A percentile compares a stretch with the other conserved stretches of the same genome.
Conservation (phyloP, 352 stramenopile genomes). For the Peronospora farinosa region DNA sequence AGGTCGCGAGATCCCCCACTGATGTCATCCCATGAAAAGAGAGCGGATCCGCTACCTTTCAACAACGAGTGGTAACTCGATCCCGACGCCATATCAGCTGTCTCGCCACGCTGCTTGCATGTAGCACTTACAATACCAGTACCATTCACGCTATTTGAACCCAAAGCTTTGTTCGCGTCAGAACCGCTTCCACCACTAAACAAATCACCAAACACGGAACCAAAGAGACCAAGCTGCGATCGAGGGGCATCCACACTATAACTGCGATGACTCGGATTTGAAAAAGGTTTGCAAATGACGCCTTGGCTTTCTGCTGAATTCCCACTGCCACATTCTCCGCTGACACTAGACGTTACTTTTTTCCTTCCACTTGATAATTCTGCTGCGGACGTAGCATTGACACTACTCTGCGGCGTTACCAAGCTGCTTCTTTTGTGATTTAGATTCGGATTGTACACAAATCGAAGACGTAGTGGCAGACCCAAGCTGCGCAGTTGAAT, state of each 20-base stretch:
- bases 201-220: conserved; percentile 59
- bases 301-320: conserved; percentile 6
- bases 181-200: conserved; percentile 37
- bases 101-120: conserved; percentile 45
- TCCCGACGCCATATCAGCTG: conserved; percentile 33
- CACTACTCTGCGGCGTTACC: conserved; percentile 6
- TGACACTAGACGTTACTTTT: conserved; percentile 5
- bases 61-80: conserved; percentile 35
- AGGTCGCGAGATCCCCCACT: conserved; percentile 51
- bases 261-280: conserved; percentile 26
- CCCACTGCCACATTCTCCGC: conserved; percentile 17
- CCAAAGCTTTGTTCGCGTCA: not conserved
- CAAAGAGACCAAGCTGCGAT: conserved; percentile 45
- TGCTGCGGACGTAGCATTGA: conserved; percentile 5
- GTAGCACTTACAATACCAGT: conserved; percentile 2
- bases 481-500: conserved; percentile 39
- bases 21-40: conserved; percentile 71
- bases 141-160: not conserved
- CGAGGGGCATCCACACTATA: conserved; percentile 49
- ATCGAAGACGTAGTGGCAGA: conserved; percentile 56
- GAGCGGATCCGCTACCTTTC: conserved; percentile 5
- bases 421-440: conserved; percentile 26
- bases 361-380: conserved; percentile 14
- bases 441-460: conserved; percentile 54
- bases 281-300: conserved; percentile 1